Percentiles rank a stretch among this genome's conserved stretches.
Evolutionary conservation across 2,329 filamentous ascomycete genomes (phyloP).

Genomic region (Fusarium drepaniforme): DNA sequence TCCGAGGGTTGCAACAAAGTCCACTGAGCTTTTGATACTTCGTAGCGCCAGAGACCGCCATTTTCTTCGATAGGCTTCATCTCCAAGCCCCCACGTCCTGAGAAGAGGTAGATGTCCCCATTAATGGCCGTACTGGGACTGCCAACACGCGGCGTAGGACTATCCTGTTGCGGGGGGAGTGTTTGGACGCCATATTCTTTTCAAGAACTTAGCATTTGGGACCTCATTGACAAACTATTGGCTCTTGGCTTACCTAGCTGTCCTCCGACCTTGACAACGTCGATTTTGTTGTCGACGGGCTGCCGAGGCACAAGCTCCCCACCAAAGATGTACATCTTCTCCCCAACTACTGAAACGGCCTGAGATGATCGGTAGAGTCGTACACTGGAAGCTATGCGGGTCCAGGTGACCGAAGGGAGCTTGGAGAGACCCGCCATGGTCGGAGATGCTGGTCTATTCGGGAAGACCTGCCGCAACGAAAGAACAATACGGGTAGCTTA

Average conservation of each 20-base stretch:
- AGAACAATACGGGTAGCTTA: not conserved
- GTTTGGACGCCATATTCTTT: conserved; percentile 28
- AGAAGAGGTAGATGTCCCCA: conserved; percentile 69
- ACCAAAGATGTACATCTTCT: conserved; percentile 60
- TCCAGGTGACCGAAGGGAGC: conserved; percentile 36
- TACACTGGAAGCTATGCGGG: conserved; percentile 35
- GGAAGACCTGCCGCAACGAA: not conserved
- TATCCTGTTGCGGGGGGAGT: conserved; percentile 34
- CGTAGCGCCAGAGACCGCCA: conserved; percentile 69
- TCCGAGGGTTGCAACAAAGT: conserved; percentile 53
- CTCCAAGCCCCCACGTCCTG: conserved; percentile 69
- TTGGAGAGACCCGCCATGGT: not conserved
- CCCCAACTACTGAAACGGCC: conserved; percentile 54
- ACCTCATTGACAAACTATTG: not conserved
- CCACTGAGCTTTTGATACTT: conserved; percentile 56
- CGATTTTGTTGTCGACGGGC: conserved; percentile 62
- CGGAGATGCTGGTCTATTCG: not conserved
- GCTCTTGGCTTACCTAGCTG: not conserved
- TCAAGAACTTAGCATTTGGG: not conserved
- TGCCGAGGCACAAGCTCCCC: conserved; percentile 64
- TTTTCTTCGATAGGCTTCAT: conserved; percentile 72
- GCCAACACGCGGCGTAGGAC: conserved; percentile 68
- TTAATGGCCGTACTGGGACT: conserved; percentile 60
- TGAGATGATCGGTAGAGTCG: conserved; percentile 65
- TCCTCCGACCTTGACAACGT: conserved; percentile 50